These are phyloP conservation scores for Mucuna pruriens DNA, from an alignment of 306 rosid genomes.

Conservation along the genomic window DNA sequence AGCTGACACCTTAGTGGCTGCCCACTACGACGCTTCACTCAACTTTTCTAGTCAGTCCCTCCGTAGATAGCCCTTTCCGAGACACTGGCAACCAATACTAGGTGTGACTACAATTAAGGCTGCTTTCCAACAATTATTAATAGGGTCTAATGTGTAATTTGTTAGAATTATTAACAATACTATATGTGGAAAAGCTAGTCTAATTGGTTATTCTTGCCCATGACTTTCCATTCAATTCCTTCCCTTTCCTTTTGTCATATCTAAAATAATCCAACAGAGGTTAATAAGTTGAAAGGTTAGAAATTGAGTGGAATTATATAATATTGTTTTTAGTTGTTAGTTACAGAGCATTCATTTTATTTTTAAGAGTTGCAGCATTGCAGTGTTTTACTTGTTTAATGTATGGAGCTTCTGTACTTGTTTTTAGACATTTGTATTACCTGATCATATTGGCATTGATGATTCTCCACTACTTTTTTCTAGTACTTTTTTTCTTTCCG, in stretches of 20 bases:
- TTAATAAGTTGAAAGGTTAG: background rate
- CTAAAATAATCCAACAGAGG: background rate
- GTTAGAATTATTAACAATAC: background rate
- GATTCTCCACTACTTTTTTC: background rate
- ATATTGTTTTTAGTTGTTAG: background rate
- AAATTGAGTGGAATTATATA: background rate
- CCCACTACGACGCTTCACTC: too few relatives aligned
- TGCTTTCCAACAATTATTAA: background rate
- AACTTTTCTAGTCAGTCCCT: too few relatives aligned
- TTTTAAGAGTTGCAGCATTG: constrained; percentile 5
- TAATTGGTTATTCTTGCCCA: background rate
- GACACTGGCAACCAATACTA: background rate
- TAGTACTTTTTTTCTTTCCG: background rate
- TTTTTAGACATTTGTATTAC: background rate
- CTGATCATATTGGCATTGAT: background rate
- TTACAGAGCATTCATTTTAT: background rate
- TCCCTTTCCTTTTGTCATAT: background rate
- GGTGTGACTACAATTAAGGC: background rate
- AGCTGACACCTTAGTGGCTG: too few relatives aligned
- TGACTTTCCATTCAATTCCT: background rate
- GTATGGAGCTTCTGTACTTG: background rate
- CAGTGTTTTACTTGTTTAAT: constrained; percentile 6
- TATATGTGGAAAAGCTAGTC: background rate
- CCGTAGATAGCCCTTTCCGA: too few relatives aligned
- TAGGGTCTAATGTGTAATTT: background rate